Conservation (phyloP, 441 rosid genomes). For the Sinapis alba region DNA sequence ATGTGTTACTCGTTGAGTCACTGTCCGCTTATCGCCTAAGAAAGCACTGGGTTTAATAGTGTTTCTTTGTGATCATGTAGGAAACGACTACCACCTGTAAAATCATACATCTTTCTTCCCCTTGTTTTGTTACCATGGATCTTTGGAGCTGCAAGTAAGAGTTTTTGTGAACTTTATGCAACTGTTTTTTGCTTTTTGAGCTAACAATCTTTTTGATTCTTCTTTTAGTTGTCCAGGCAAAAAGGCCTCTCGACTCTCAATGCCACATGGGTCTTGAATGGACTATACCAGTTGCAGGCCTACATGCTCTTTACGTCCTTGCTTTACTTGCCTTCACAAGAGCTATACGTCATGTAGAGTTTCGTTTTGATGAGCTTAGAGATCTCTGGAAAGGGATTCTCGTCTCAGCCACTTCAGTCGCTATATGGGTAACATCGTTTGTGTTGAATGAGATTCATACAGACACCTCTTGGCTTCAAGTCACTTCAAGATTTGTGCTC, state of each 20-base stretch:
- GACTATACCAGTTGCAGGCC: constrained; percentile 57
- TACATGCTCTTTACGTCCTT: constrained; percentile 62
- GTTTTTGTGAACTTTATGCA: constrained; percentile 3
- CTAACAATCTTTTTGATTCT: constrained; percentile 22
- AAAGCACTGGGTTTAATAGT: background rate
- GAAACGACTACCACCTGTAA: constrained; percentile 80
- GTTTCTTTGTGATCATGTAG: constrained; percentile 52
- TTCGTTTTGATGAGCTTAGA: constrained; percentile 83
- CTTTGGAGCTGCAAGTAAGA: constrained; percentile 72
- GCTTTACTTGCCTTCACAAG: constrained; percentile 62
- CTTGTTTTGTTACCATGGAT: constrained; percentile 77
- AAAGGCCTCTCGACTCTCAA: constrained; percentile 55
- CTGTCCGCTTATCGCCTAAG: too few relatives aligned
- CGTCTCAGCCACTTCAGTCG: constrained; percentile 62
- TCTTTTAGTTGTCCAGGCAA: constrained; percentile 62
- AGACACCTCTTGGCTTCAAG: constrained; percentile 74
- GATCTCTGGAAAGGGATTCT: constrained; percentile 87
- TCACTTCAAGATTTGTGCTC: constrained; percentile 78
- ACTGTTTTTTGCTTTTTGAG: background rate
- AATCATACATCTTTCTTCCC: constrained; percentile 74
- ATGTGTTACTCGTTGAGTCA: too few relatives aligned
- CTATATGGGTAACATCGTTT: constrained; percentile 80
- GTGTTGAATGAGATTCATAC: constrained; percentile 69
- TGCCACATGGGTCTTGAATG: constrained; percentile 70
- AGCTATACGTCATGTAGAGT: constrained; percentile 77